Conservation (phyloP, 2,329 filamentous ascomycete genomes). For the Penicillium decumbens region DNA sequence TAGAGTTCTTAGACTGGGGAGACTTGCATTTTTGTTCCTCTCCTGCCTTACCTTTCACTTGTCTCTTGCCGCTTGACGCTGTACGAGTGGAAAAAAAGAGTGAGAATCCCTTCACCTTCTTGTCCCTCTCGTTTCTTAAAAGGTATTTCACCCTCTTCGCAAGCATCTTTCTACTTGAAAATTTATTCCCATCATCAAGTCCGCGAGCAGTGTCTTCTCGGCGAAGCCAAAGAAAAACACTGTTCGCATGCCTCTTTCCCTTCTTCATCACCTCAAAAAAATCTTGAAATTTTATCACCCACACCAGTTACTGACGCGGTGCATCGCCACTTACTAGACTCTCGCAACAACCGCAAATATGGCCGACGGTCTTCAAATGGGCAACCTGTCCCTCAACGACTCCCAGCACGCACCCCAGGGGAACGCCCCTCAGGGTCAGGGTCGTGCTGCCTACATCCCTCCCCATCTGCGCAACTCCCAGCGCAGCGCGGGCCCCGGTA, state of each 20-base stretch:
- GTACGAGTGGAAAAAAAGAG: conserved; percentile 21
- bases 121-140: conserved; percentile 20
- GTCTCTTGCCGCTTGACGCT: conserved; percentile 23
- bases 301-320: conserved; percentile 11
- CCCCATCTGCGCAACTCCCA: conserved; percentile 53
- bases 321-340: conserved; percentile 2
- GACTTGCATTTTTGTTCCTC: conserved; percentile 28
- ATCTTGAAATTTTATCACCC: not conserved
- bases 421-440: conserved; percentile 31
- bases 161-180: conserved; percentile 4
- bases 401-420: conserved; percentile 55
- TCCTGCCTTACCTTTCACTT: conserved; percentile 15
- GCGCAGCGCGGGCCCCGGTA: conserved; percentile 34
- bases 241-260: conserved; percentile 10
- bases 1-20: conserved; percentile 31
- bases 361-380: conserved; percentile 42
- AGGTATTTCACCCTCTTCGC: conserved; percentile 13
- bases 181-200: conserved; percentile 10
- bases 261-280: not conserved
- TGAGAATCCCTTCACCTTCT: conserved; percentile 15
- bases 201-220: conserved; percentile 3
- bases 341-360: conserved; percentile 29
- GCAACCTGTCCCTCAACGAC: conserved; percentile 51
- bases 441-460: conserved; percentile 62
- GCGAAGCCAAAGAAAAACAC: conserved; percentile 15